These are phyloP conservation scores for Ogataea nitratoaversa DNA, from an alignment of 805 yeast genomes.

Conservation along the genomic window DNA sequence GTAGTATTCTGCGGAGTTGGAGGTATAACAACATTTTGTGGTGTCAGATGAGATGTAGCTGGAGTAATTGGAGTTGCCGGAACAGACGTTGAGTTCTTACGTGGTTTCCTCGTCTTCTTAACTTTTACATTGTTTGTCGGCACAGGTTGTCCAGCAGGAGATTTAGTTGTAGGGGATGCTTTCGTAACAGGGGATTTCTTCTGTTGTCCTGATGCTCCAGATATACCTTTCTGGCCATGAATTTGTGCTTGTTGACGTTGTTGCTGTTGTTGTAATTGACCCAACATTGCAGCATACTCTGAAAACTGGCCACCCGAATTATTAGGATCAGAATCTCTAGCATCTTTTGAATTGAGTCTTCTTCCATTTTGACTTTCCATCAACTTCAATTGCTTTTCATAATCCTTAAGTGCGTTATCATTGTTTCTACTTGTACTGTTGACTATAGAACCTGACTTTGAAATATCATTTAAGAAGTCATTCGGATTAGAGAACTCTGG, in stretches of 20 bases:
- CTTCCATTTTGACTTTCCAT: slow-evolving; percentile 74
- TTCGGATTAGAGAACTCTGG: slow-evolving; percentile 20
- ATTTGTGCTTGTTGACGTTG: slow-evolving; percentile 4
- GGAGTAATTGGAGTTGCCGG: slow-evolving; percentile 34
- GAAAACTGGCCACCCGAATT: slow-evolving; percentile 15
- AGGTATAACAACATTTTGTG: slow-evolving; percentile 18
- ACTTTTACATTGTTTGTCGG: slow-evolving; percentile 10
- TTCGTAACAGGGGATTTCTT: slow-evolving; percentile 15
- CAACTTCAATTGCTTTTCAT: slow-evolving; percentile 72
- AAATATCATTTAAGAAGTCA: slow-evolving; percentile 19
- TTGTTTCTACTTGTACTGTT: slow-evolving; percentile 14
- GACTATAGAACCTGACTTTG: slow-evolving; percentile 19
- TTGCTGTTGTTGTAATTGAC: slow-evolving; percentile 15
- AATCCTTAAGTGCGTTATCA: slow-evolving; percentile 67
- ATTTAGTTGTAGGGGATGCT: slow-evolving; percentile 6
- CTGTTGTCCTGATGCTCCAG: slow-evolving; percentile 12
- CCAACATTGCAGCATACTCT: slow-evolving; percentile 20
- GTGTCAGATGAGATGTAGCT: slow-evolving; percentile 26
- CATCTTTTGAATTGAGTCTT: slow-evolving; percentile 39
- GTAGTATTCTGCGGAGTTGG: slow-evolving; percentile 21
- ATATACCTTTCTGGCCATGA: slow-evolving; percentile 2
- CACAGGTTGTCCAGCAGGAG: slow-evolving; percentile 10
- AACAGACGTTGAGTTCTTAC: slow-evolving; percentile 26
- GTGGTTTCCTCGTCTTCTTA: slow-evolving; percentile 21
- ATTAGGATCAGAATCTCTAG: slow-evolving; percentile 11